Evolutionary conservation across 805 yeast species (phyloP), one percentile per base, ranked within the genome.

Genomic region (Candida railenensis): DNA sequence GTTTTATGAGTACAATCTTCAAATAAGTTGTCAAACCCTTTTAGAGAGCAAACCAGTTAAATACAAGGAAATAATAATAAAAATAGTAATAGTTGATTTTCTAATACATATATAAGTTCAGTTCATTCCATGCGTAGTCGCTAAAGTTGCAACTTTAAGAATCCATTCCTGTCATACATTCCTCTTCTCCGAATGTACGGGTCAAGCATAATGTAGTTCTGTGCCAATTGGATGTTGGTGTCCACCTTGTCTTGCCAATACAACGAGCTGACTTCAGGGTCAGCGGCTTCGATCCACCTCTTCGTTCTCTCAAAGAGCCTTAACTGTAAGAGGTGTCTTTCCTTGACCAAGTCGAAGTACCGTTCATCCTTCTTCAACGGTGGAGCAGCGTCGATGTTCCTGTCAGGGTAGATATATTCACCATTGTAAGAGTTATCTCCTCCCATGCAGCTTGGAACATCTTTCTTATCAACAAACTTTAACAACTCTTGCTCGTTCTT

Each of bases 101-200:
- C 11, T 7, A 25, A 25, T 25, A 25, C 30, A 25, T 25, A 25
- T 25, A 11, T 7, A 11, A 25, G 11, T 5, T 25, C 30, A 25
- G 5, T 25, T 25, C 30, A 7, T 25, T 25, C 11, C 9, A 25
- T 5, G 5, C 11, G 30, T 25, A 25, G 11, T 25, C 30, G 5
- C 30, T 25, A 25, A 11, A 25, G 30, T 25, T 25, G 30, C 30
- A 25, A 7, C 8, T 36, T 36, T 7, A 36, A 11, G 7, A 14
- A 11, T 8, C 95, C 91, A 45, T 75, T 69, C 53, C 95, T 78
- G 62, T 92, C 97, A 59, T 79, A 87, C 32, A 81, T 65, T 28
- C 88, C 80, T 54, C 89, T 82, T 28, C 86, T 81, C 60, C 97
- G 81, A 40, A 89, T 65, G 54, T 85, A 89, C 1, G 92, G 91